A percentile compares a stretch with the other conserved stretches of the same genome.
Conservation (phyloP, 225 moss, liverwort and hornwort species). For the Polytrichum formosum region DNA sequence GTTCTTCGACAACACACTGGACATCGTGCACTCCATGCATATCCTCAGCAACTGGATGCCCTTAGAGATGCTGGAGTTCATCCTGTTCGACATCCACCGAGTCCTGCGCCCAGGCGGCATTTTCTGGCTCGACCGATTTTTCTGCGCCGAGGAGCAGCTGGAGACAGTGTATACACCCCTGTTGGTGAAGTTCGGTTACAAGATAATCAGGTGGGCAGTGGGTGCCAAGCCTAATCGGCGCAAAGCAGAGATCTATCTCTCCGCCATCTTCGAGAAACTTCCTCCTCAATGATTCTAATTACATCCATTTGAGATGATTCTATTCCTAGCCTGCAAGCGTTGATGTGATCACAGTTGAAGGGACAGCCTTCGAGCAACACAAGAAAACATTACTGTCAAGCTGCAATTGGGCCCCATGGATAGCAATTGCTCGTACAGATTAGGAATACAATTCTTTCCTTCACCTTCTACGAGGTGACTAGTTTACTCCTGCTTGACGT, state of each 20-base stretch:
- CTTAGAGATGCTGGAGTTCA: constrained; percentile 41
- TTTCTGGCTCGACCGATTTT: constrained; percentile 60
- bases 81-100: constrained; percentile 55
- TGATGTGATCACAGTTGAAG: no score
- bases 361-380: no score
- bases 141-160: constrained; percentile 41
- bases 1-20: constrained; percentile 56
- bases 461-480: no score
- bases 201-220: constrained; percentile 34
- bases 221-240: constrained; percentile 43
- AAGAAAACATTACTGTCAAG: no score
- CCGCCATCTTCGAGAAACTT: constrained; percentile 44
- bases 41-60: constrained; percentile 64
- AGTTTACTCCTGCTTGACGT: no score
- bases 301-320: no score
- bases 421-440: no score
- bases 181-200: constrained; percentile 32
- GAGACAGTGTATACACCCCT: constrained; percentile 29
- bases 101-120: constrained; percentile 52
- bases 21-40: constrained; percentile 62
- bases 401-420: no score
- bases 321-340: no score
- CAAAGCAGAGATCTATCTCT: constrained; percentile 48
- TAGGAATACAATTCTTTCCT: no score
- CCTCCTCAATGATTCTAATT: no score